phyloP scores from a whole-genome alignment of 805 yeast genomes.

The Yarrowia hollandica region DNA sequence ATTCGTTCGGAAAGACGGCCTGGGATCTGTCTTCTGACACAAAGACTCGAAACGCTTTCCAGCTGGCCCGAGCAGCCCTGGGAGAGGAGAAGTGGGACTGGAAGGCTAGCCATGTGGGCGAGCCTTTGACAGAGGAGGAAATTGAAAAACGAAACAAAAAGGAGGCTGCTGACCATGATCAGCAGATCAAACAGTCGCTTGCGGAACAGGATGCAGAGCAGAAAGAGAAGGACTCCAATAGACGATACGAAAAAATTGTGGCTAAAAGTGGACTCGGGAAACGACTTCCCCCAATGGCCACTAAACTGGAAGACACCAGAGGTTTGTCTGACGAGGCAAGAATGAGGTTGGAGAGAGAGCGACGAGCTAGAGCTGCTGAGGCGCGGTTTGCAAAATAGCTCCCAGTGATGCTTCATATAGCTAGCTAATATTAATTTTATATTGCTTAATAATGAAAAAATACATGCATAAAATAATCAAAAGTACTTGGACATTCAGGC shows the following conservation, averaged over 20 bases:
- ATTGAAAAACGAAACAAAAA: conserved; percentile 36
- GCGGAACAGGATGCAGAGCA: conserved; percentile 77
- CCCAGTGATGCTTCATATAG: conserved; percentile 13
- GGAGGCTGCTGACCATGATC: conserved; percentile 34
- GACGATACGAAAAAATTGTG: conserved; percentile 37
- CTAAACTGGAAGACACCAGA: conserved; percentile 37
- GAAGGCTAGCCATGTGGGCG: conserved; percentile 64
- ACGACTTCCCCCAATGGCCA: conserved; percentile 34
- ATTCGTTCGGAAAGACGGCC: conserved; percentile 60
- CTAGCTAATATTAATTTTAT: too few relatives aligned
- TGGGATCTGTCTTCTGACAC: conserved; percentile 56
- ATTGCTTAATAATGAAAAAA: too few relatives aligned
- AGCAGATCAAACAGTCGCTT: conserved; percentile 35
- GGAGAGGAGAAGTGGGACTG: conserved; percentile 76
- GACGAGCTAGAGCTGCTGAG: conserved; percentile 95
- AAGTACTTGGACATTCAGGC: too few relatives aligned
- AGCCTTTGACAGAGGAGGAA: conserved; percentile 46
- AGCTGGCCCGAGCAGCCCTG: conserved; percentile 60
- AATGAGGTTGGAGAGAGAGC: conserved; percentile 82
- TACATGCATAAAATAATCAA: too few relatives aligned
- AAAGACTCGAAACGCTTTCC: conserved; percentile 53
- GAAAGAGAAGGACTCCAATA: conserved; percentile 77
- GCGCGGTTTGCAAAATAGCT: conserved; percentile 60
- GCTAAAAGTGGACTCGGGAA: conserved; percentile 36
- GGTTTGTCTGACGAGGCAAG: conserved; percentile 74